Percentiles rank a stretch among this genome's conserved stretches.
Evolutionary conservation across 1,284 basidiomycete species (phyloP).

Genomic region (Gomphus bonarii): DNA sequence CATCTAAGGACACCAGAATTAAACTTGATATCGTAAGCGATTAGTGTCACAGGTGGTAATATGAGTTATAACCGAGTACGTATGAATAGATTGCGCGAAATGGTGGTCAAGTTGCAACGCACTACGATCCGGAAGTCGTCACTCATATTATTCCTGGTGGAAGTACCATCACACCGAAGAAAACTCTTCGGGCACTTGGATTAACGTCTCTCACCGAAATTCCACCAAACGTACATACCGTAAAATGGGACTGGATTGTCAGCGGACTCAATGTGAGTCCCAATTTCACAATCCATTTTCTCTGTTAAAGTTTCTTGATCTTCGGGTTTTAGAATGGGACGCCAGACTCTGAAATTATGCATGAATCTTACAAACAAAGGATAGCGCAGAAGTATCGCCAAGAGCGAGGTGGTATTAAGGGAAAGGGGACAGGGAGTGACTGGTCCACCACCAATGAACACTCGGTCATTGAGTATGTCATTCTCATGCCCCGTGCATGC

Average conservation of each 20-base stretch:
- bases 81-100: constrained; percentile 4
- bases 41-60: neutral
- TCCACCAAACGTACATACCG: constrained; percentile 48
- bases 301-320: neutral
- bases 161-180: constrained; percentile 18
- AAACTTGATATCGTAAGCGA: constrained; percentile 10
- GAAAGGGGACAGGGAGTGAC: constrained; percentile 11
- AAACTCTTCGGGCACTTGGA: constrained; percentile 30
- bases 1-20: constrained; percentile 3
- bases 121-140: constrained; percentile 39
- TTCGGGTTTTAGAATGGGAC: neutral
- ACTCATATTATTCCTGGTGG: constrained; percentile 56
- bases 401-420: neutral
- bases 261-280: constrained; percentile 1
- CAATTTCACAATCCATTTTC: no score
- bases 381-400: neutral
- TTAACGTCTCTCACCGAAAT: constrained; percentile 42
- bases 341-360: constrained; percentile 6
- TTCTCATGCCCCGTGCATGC: neutral
- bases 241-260: constrained; percentile 53
- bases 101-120: constrained; percentile 13
- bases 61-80: neutral
- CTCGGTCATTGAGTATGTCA: constrained; percentile 13
- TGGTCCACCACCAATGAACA: neutral
- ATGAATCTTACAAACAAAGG: constrained; percentile 8